phyloP scores from a whole-genome alignment of 2,329 filamentous ascomycete species.

The Thelonectria blattea region DNA sequence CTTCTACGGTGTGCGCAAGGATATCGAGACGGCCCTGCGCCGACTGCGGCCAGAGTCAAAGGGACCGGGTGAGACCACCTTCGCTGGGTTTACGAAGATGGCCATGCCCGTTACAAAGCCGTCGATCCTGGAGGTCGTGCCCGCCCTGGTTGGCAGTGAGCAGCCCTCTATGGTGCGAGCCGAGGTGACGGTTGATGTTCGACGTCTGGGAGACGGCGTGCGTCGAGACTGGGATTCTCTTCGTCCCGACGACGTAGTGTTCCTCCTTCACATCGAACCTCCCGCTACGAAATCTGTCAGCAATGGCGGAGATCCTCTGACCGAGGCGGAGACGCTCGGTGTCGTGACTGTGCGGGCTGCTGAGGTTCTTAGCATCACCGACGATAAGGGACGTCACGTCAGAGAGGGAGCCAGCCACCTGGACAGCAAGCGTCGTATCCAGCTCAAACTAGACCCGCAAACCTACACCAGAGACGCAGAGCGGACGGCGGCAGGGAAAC shows the following conservation, averaged over 20 bases:
- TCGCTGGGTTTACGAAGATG: constrained; percentile 90
- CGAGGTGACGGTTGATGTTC: constrained; percentile 85
- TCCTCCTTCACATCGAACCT: constrained; percentile 78
- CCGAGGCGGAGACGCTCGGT: constrained; percentile 66
- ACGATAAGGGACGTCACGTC: constrained; percentile 80
- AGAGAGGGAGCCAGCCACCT: constrained; percentile 65
- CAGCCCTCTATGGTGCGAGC: constrained; percentile 85
- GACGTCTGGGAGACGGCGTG: constrained; percentile 75
- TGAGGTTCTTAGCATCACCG: constrained; percentile 83
- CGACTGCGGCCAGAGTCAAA: constrained; percentile 74
- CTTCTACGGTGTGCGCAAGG: constrained; percentile 91
- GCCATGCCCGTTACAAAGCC: constrained; percentile 85
- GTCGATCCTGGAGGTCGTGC: constrained; percentile 84
- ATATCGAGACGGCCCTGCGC: constrained; percentile 83
- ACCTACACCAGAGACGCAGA: constrained; percentile 81
- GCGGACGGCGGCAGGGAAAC: constrained; percentile 66
- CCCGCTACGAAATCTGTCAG: constrained; percentile 56
- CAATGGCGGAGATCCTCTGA: constrained; percentile 56
- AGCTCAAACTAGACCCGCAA: constrained; percentile 80
- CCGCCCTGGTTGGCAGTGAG: constrained; percentile 80
- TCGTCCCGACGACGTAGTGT: constrained; percentile 86
- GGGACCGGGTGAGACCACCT: constrained; percentile 70
- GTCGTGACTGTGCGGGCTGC: constrained; percentile 78
- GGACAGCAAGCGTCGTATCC: constrained; percentile 74
- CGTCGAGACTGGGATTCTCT: constrained; percentile 90